Percentiles rank a stretch among this genome's conserved stretches.
Evolutionary conservation across 371 early-diverging fungal species (phyloP).

Genomic region (Mortierella sp.): DNA sequence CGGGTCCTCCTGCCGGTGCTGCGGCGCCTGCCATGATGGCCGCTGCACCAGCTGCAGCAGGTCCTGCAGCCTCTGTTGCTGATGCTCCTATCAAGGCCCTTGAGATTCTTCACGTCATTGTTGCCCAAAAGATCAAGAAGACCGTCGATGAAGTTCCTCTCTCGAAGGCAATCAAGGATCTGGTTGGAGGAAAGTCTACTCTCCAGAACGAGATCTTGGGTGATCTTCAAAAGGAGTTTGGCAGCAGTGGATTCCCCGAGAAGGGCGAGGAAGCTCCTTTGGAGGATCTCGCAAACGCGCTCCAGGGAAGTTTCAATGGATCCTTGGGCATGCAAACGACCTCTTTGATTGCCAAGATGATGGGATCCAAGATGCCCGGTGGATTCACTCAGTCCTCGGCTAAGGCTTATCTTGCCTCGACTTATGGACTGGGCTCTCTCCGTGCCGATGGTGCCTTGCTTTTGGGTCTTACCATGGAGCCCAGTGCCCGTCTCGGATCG

Average conservation of each 20-base stretch:
- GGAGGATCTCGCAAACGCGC: conserved; percentile 80
- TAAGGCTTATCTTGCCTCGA: conserved; percentile 76
- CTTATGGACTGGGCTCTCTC: conserved; percentile 87
- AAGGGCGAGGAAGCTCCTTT: conserved; percentile 94
- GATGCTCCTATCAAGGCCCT: conserved; percentile 85
- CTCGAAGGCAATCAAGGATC: conserved; percentile 90
- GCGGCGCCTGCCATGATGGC: conserved; percentile 61
- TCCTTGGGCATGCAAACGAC: conserved; percentile 88
- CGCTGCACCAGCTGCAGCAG: conserved; percentile 64
- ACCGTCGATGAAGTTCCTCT: conserved; percentile 79
- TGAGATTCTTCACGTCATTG: conserved; percentile 85
- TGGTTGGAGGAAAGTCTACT: conserved; percentile 96
- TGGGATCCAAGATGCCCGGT: conserved; percentile 94
- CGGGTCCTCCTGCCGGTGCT: conserved; percentile 63
- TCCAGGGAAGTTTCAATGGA: conserved; percentile 74
- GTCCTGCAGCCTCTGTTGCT: conserved; percentile 60
- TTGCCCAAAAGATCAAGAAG: conserved; percentile 95
- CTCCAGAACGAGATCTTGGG: conserved; percentile 97
- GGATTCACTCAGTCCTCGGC: conserved; percentile 89
- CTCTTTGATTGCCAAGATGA: conserved; percentile 84
- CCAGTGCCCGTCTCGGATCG: conserved; percentile 79
- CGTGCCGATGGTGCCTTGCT: conserved; percentile 88
- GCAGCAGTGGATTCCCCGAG: conserved; percentile 81
- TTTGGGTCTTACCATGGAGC: conserved; percentile 90
- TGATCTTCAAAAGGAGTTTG: conserved; percentile 95